Base-by-base conservation (phyloP, 306 rosid genomes). In the Glycyrrhiza uralensis region DNA sequence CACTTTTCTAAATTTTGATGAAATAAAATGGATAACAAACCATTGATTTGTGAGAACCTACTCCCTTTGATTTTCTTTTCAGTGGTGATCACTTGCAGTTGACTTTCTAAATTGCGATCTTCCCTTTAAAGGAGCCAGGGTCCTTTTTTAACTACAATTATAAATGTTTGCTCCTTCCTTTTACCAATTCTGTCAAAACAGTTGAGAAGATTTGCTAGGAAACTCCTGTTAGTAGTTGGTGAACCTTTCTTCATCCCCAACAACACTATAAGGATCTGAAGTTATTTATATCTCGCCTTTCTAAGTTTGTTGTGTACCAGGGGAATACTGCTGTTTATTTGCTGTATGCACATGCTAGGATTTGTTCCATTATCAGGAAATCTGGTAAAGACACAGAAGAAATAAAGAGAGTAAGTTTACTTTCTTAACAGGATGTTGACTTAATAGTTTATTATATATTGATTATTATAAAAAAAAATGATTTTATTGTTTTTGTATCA, bases 301-400 rank as follows among this genome's bases (percentile, higher is more conserved):
- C 32, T 46, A 28, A 32, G 64, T 42, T 72, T 79, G 10, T 52
- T 65, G 30, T 71, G 84, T 52, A 76, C 75, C 85, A 94, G 99
- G 99, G 97, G 67, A 95, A 91, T 58, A 89, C 99, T 57, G 97
- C 96, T 52, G 97, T 95, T 65, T 91, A 95, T 86, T 88, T 91
- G 86, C 89, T 81, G 70, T 95, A 91, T 67, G 97, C 97, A 46
- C 97, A 95, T 88, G 96, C 96, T 72, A 86, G 99, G 82, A 95
- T 92, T 76, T 88, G 96, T 77, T 95, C 99, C 19, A 95, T 92
- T 62, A 88, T 92, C 74, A 81, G 97, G 72, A 95, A 89, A 82
- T 95, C 99, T 74, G 96, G 96, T 63, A 89, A 70, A 87, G 82
- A 92, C 76, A 87, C 88, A 1, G 99, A 88, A 59, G 90, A 89